phyloP scores from a whole-genome alignment of 768 basidiomycete genomes.

The Auriscalpium vulgare region DNA sequence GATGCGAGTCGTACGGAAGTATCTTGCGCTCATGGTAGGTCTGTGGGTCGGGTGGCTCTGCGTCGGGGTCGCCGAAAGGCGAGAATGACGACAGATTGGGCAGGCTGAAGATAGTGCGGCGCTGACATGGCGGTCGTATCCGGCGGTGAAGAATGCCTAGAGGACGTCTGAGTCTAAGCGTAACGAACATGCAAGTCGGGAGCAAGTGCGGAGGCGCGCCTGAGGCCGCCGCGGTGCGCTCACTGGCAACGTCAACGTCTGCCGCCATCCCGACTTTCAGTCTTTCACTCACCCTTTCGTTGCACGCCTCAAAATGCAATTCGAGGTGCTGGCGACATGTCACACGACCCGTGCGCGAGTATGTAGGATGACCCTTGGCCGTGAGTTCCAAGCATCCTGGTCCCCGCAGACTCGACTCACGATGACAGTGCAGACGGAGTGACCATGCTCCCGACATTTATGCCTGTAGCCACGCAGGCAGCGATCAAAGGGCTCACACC shows the following conservation, averaged over 20 bases:
- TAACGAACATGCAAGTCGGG: not conserved
- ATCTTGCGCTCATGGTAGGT: constrained; percentile 79
- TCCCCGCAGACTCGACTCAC: constrained; percentile 2
- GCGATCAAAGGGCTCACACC: constrained; percentile 88
- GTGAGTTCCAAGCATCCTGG: constrained; percentile 33
- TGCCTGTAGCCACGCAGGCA: constrained; percentile 91
- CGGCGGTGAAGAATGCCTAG: not conserved
- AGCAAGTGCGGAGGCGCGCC: not conserved
- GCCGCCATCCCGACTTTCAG: no score
- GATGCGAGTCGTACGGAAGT: constrained; percentile 64
- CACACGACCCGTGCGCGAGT: constrained; percentile 77
- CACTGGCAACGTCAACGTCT: no score
- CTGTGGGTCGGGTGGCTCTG: constrained; percentile 36
- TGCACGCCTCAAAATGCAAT: constrained; percentile 47
- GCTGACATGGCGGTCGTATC: not conserved
- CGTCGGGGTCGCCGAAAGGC: constrained; percentile 25
- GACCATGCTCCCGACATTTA: constrained; percentile 83
- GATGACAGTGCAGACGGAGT: constrained; percentile 48
- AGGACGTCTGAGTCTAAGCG: not conserved
- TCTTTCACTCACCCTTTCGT: not conserved
- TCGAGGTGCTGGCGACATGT: constrained; percentile 77
- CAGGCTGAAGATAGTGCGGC: constrained; percentile 26
- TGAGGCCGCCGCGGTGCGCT: not conserved
- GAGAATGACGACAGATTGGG: constrained; percentile 40
- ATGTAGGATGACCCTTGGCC: constrained; percentile 76